Evolutionary conservation across 495 filamentous ascomycete genomes (phyloP).

Genomic region (Trichoderma reesei): DNA sequence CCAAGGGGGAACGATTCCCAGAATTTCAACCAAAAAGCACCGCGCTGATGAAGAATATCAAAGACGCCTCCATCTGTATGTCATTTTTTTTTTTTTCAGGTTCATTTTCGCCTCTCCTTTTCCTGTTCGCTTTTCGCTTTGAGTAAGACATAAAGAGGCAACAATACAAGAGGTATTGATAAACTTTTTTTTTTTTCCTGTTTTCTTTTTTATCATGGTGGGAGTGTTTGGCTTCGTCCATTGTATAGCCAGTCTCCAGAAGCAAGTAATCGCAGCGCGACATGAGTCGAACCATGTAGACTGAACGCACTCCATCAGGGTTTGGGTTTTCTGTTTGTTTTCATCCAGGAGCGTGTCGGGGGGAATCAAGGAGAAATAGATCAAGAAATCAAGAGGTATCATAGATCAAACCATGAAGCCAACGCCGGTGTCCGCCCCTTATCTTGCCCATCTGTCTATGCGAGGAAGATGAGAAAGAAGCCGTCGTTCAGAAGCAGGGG

Average conservation of each 20-base stretch:
- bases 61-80: neutral
- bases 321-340: too few relatives aligned
- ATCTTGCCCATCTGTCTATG: neutral
- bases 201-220: too few relatives aligned
- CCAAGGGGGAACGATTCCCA: neutral
- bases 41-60: neutral
- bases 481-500: neutral
- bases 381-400: neutral
- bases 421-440: neutral
- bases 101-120: neutral
- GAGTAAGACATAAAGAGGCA: too few relatives aligned
- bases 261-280: too few relatives aligned
- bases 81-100: neutral
- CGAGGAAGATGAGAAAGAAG: neutral
- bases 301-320: too few relatives aligned
- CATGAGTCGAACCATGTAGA: too few relatives aligned
- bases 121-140: too few relatives aligned
- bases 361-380: neutral
- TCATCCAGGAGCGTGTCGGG: neutral
- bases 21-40: neutral
- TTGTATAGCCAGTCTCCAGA: too few relatives aligned
- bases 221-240: too few relatives aligned
- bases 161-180: too few relatives aligned
- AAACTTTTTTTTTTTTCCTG: too few relatives aligned
- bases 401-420: neutral